Base-by-base conservation (phyloP, 2,329 filamentous ascomycete genomes). In the Nemania serpens region DNA sequence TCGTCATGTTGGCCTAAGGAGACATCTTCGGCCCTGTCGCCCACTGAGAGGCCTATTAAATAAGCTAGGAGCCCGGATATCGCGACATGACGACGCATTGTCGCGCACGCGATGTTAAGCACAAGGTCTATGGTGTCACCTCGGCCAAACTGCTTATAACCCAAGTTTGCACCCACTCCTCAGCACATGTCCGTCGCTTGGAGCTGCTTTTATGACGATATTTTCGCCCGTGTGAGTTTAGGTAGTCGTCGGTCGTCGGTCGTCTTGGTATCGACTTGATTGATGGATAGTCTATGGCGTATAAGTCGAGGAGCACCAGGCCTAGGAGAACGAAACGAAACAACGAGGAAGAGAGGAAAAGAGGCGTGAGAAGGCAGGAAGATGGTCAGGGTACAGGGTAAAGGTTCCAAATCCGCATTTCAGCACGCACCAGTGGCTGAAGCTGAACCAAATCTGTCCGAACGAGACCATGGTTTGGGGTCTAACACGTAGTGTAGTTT, bases 41-140 rank as follows among this genome's bases (percentile, higher is more conserved):
- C 22, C 43, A 49, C 29, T 3, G 49, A 55, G 18, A 43, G 58
- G 34, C 66, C 63, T 55, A 63, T 49, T 29, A 65, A 59, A 58
- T 59, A 68, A 67, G 68, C 62, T 51, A 69, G 57, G 51, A 69
- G 68, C 66, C 67, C 65, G 41, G 58, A 58, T 64, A 47, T 65
- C 59, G 66, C 65, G 57, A 55, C 69, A 69, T 69, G 61, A 62
- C 64, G 65, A 67, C 68, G 66, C 71, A 73, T 73, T 53, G 63
- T 70, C 48, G 59, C 62, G 60, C n/a, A n/a, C 25, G 25, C 25
- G 7, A 51, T 55, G 55, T 56, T 41, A 18, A 59, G 49, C 34
- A 48, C 41, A 15, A 41, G 41, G 49, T 42, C 25, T 29, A 29
- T 29, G 25, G 48, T 39, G 18, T 64, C 58, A 57, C 66, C 46